phyloP scores from a whole-genome alignment of 177 flowering plant species.

The Vitis hybrid region DNA sequence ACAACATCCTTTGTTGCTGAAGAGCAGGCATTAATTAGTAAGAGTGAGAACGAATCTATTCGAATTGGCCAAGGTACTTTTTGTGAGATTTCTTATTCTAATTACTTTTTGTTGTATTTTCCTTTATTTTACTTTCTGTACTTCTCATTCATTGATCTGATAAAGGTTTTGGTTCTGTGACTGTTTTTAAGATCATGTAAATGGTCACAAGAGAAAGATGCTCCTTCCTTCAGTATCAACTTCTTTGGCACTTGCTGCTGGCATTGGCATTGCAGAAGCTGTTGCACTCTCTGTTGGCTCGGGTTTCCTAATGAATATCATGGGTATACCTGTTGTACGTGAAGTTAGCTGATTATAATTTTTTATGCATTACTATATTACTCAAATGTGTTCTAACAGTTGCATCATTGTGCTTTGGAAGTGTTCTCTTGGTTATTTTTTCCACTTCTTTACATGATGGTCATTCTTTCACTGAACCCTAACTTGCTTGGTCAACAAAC shows the following conservation, averaged over 20 bases:
- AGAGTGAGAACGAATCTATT: slow-evolving; percentile 19
- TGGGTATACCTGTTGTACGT: slow-evolving; percentile 99
- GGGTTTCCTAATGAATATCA: slow-evolving; percentile 72
- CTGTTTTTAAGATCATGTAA: slow-evolving; percentile 21
- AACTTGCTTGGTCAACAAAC: too few species aligned
- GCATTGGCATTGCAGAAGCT: slow-evolving; percentile 79
- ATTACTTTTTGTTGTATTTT: neutral
- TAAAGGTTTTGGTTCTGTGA: slow-evolving; percentile 3
- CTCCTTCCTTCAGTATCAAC: slow-evolving; percentile 79
- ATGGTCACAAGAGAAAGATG: slow-evolving; percentile 42
- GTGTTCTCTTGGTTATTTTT: too few species aligned
- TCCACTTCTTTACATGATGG: too few species aligned
- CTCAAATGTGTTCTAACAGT: too few species aligned
- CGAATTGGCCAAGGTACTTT: slow-evolving; percentile 32
- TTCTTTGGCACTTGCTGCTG: slow-evolving; percentile 79
- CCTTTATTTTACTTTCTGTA: neutral
- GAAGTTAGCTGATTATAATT: slow-evolving; percentile 22
- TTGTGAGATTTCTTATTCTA: neutral
- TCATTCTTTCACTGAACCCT: too few species aligned
- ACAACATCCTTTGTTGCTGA: slow-evolving; percentile 97
- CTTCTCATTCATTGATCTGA: neutral
- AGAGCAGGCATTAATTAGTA: slow-evolving; percentile 61
- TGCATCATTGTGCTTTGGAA: too few species aligned
- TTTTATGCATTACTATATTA: neutral
- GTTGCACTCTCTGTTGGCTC: slow-evolving; percentile 76